A percentile compares a stretch with the other conserved stretches of the same genome.
phyloP scores from a whole-genome alignment of 2,329 filamentous ascomycete genomes.

The Stagonosporopsis vannaccii region DNA sequence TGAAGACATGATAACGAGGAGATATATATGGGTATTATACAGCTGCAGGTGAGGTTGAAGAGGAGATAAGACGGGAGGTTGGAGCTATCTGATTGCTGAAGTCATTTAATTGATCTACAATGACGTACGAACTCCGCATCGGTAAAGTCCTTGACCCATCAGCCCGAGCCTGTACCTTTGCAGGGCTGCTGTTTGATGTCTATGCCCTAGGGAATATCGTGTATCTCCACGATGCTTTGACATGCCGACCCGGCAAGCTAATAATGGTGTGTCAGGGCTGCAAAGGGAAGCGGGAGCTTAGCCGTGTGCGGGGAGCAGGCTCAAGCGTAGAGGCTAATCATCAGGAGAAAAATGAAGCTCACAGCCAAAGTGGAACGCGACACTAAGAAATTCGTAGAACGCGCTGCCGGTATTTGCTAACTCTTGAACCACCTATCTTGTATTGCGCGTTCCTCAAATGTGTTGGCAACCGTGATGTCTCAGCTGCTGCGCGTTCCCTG shows the following conservation, averaged over 20 bases:
- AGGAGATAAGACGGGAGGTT: constrained; percentile 27
- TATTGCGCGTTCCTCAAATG: constrained; percentile 2
- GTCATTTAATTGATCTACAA: constrained; percentile 15
- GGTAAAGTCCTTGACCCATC: constrained; percentile 9
- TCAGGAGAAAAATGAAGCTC: neutral
- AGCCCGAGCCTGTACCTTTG: constrained; percentile 10
- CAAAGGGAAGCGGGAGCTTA: constrained; percentile 7
- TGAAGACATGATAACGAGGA: constrained; percentile 33
- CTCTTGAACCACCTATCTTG: neutral
- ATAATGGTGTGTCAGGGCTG: neutral
- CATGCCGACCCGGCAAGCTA: neutral
- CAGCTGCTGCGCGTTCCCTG: constrained; percentile 15
- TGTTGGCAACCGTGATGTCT: constrained; percentile 10
- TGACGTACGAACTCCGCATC: constrained; percentile 20
- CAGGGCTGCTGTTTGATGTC: neutral
- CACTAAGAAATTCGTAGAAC: neutral
- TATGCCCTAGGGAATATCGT: neutral
- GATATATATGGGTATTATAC: constrained; percentile 23
- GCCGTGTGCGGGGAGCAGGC: constrained; percentile 7
- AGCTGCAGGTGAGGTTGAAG: constrained; percentile 21
- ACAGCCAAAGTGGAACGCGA: neutral
- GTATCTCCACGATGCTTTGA: constrained; percentile 4
- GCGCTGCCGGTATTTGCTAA: neutral
- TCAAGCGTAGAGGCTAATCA: neutral
- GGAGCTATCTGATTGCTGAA: constrained; percentile 21